Evolutionary conservation across 345 rosid genomes (phyloP).

Genomic region (Syzygium aqueum): DNA sequence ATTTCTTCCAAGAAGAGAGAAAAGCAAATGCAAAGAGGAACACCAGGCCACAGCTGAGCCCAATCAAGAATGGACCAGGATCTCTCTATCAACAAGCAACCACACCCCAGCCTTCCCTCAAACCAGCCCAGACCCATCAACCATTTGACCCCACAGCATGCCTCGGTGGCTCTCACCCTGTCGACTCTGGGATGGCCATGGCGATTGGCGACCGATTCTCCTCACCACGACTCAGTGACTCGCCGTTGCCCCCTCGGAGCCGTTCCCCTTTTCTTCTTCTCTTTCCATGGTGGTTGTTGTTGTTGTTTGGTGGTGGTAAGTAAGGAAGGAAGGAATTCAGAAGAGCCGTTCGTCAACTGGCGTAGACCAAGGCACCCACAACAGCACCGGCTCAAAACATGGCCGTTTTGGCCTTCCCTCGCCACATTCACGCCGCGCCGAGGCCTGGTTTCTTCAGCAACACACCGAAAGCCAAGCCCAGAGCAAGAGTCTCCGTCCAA

Average conservation of each 20-base stretch:
- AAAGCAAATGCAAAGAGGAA: not conserved
- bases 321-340: not conserved
- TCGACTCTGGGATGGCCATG: not conserved
- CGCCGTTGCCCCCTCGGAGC: not conserved
- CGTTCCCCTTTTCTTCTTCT: not conserved
- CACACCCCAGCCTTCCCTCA: not conserved
- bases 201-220: not conserved
- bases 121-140: not conserved
- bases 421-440: constrained; percentile 6
- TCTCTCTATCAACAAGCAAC: not conserved
- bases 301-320: not conserved
- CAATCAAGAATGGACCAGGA: not conserved
- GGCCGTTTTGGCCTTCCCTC: constrained; percentile 38
- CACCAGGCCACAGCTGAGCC: not conserved
- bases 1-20: not conserved
- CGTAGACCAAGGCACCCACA: not conserved
- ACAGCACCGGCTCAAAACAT: constrained; percentile 6
- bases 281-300: not conserved
- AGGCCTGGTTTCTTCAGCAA: constrained; percentile 1
- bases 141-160: not conserved
- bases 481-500: constrained; percentile 21
- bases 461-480: constrained; percentile 14
- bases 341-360: not conserved
- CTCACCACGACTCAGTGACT: not conserved
- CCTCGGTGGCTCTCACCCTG: not conserved